Evolutionary conservation across 768 basidiomycete species (phyloP), one percentile per base, ranked within the genome.

Genomic region (Amanita inopinata): DNA sequence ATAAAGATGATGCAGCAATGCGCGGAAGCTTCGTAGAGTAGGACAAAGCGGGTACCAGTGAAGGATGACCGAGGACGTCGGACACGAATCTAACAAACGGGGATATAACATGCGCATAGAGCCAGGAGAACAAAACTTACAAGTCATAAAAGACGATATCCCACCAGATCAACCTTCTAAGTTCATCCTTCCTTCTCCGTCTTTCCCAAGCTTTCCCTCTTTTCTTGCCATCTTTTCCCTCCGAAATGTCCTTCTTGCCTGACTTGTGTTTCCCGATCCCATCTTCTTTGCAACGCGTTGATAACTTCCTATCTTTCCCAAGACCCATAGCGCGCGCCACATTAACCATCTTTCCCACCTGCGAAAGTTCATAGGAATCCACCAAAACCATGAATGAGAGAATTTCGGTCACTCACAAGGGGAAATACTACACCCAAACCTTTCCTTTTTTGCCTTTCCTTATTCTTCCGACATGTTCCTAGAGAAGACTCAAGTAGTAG

Each of bases 91-190:
- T 88, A 40, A 24, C n/a, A 27, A 24, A 9, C 19, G 17, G 44
- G 28, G 31, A 43, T 24, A 24, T 7, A 43, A n/a, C 35, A 37
- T 14, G 50, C 10, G 22, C 39, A 9, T 17, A 12, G 28, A 27
- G 28, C 40, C 38, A 42, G 43, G 41, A 44, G 37, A 28, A 38
- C 34, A 46, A 31, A n/a, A 72, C 82, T 51, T 56, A 87, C 86
- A 80, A 54, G 57, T 89, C 87, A 56, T 78, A 86, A 58, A 74
- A 84, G 54, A 77, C 71, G 8, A 86, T 67, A 40, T 84, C 80
- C 86, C 86, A 89, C 83, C 86, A 86, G 4, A 84, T 57, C 69
- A 57, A 53, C 35, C 60, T 55, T 34, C 58, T 58, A 47, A 54
- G 53, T 23, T 65, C 64, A 35, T 57, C 56, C 39, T 39, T 77